Base-by-base conservation (phyloP, 805 yeast genomes). In the Lipomyces yamanashiensis region DNA sequence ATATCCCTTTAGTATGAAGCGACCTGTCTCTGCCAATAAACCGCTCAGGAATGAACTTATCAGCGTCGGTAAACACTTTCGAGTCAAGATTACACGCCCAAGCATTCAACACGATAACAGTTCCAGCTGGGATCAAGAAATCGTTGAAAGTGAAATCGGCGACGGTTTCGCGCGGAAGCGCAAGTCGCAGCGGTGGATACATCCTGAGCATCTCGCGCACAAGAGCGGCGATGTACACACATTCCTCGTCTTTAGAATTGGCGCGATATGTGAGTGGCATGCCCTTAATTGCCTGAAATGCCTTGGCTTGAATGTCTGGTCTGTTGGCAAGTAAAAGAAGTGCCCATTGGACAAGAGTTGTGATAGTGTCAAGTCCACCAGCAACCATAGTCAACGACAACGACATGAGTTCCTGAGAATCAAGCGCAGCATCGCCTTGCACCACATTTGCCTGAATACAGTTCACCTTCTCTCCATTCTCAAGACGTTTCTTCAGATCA, bases 321-420 rank as follows among this genome's bases (percentile, higher is more conserved):
- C 69, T 64, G 17, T 79, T 78, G 7, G 87, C 81, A 12, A 88
- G 74, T 34, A 84, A 86, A 0, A 87, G 87, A 65, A 87, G 68
- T 2, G 86, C 78, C 71, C 87, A 85, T 65, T 81, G 80, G 53
- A 87, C 78, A 43, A 85, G 86, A 41, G 87, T 76, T 0, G 90
- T 85, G 1, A 86, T 83, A 66, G 88, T 88, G 72, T 88, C 92
- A 36, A 88, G 75, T 0, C 92, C 92, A 13, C 92, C 92, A 69
- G 90, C 85, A 0, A 88, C 85, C 87, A 87, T 84, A 0, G 92
- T 85, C 50, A 88, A 75, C 69, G 90, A 86, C 5, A 86, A 79
- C 48, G 89, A 83, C 54, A 78, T 78, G 56, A 84, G 70, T 68
- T 86, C 89, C 7, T 54, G 52, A 15, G 67, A 59, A 36, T 56